Base-by-base conservation (phyloP, 768 basidiomycete genomes). In the Russula emetica region DNA sequence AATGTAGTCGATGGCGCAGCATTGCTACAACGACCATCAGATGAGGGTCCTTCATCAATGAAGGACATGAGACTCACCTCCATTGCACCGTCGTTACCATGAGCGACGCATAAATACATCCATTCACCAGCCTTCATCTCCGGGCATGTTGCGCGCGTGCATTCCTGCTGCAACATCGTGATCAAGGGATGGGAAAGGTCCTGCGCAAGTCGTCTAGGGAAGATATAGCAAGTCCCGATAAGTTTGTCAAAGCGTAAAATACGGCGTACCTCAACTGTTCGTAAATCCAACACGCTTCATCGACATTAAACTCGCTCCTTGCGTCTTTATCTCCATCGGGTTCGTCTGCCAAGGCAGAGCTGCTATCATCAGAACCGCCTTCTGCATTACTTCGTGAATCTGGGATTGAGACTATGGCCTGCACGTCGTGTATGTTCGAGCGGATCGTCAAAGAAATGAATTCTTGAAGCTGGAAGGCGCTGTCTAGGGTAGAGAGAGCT, bases 61-160 rank as follows among this genome's bases (percentile, higher is more conserved):
- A 18, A 49, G 20, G 38, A 22, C 36, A 50, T 2, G 14, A 22
- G 38, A 71, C 82, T 52, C 69, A 90, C 91, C 84, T 93, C 92
- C 85, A 91, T 89, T 55, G 86, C 83, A 11, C 88, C 87, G 62
- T 91, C 90, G 70, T 86, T 91, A 24, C 92, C 93, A 74, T 98
- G 94, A 0, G 94, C 95, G 44, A 95, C 94, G 69, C 96, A 98
- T 7, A 98, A 77, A 75, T 97, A 98, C 32, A 92, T 80, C 96
- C 96, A 98, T 78, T 98, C 93, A 60, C 92, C 92, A n/a, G 95
- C 94, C 74, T 95, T 95, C 96, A 99, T 99, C 76, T 96, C 88
- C 1, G 94, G 92, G 78, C 96, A 99, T 11, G 88, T 84, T 40
- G 81, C 76, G 44, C 91, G 84, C 14, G 87, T 92, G 72, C 95